A percentile compares a stretch with the other conserved stretches of the same genome.
Conservation (phyloP, 352 stramenopile species). For the Pythium guiyangense region DNA sequence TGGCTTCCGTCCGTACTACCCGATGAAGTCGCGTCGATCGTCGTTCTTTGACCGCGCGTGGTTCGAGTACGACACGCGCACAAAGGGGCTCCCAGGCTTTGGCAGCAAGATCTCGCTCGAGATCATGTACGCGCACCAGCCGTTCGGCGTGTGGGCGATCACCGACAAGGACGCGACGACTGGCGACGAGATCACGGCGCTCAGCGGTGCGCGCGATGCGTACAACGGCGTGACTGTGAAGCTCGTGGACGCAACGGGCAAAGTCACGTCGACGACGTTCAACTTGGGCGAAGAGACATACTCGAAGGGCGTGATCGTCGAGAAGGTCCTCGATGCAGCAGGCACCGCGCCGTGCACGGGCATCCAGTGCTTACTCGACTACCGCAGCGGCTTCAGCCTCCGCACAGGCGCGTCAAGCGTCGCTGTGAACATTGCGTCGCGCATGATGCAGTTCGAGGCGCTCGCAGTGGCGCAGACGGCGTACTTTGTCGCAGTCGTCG, state of each 20-base stretch:
- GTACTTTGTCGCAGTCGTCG: slow-evolving; percentile 82
- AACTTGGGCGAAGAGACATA: slow-evolving; percentile 31
- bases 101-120: slow-evolving; percentile 44
- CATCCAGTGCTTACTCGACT: slow-evolving; percentile 51
- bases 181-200: slow-evolving; percentile 21
- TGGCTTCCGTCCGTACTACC: slow-evolving; percentile 87
- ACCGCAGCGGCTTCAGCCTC: slow-evolving; percentile 42
- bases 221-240: slow-evolving; percentile 30
- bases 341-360: slow-evolving; percentile 29
- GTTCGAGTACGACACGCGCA: slow-evolving; percentile 62
- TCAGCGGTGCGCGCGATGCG: slow-evolving; percentile 31
- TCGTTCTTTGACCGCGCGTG: slow-evolving; percentile 89
- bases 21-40: slow-evolving; percentile 70
- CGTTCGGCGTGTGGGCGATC: slow-evolving; percentile 71
- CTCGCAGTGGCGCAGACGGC: slow-evolving; percentile 82
- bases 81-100: slow-evolving; percentile 39
- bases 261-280: slow-evolving; percentile 23
- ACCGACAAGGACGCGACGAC: slow-evolving; percentile 26
- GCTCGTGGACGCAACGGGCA: slow-evolving; percentile 33
- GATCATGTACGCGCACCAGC: slow-evolving; percentile 67
- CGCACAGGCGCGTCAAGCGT: slow-evolving; percentile 19
- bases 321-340: slow-evolving; percentile 33
- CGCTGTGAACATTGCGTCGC: slow-evolving; percentile 82
- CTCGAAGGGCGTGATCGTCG: slow-evolving; percentile 43
- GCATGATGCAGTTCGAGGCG: slow-evolving; percentile 84